Percentiles rank a stretch among this genome's conserved stretches.
phyloP scores from a whole-genome alignment of 768 basidiomycete genomes.

The Boletus vermiculosoides region DNA sequence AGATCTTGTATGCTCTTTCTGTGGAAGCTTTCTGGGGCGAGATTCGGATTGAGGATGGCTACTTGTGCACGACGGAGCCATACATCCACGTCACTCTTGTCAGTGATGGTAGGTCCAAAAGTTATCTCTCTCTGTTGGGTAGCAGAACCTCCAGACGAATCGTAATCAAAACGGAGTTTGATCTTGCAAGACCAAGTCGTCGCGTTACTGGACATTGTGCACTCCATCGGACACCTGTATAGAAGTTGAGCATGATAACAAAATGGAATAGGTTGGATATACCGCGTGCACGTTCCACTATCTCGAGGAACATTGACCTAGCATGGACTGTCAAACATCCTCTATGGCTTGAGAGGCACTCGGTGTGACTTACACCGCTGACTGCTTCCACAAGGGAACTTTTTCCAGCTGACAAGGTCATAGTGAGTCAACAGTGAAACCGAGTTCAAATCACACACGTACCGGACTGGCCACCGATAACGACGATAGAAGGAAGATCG shows the following conservation, averaged over 20 bases:
- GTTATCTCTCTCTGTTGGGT: conserved; percentile 2
- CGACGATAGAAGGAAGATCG: conserved; percentile 50
- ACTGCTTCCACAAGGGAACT: conserved; percentile 60
- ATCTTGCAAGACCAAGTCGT: conserved; percentile 46
- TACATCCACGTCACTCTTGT: conserved; percentile 37
- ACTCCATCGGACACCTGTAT: conserved; percentile 53
- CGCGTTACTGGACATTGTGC: conserved; percentile 43
- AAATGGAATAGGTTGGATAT: background rate
- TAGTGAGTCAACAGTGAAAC: background rate
- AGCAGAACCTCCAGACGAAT: conserved; percentile 27
- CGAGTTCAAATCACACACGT: conserved; percentile 1
- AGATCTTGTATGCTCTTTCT: conserved; percentile 27
- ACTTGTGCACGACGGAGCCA: conserved; percentile 47
- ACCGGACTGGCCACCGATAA: conserved; percentile 60
- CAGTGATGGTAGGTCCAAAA: conserved; percentile 34
- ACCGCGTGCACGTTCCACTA: conserved; percentile 61
- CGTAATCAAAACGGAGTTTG: conserved; percentile 38
- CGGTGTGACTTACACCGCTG: conserved; percentile 42
- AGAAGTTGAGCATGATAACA: background rate
- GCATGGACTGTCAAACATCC: background rate
- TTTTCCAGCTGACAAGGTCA: conserved; percentile 46
- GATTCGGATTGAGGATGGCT: conserved; percentile 39
- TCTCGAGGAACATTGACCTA: conserved; percentile 63
- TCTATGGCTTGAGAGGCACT: background rate
- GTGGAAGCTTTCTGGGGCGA: conserved; percentile 18